Evolutionary conservation across 441 rosid genomes (phyloP).

Genomic region (Brassica hybrid): DNA sequence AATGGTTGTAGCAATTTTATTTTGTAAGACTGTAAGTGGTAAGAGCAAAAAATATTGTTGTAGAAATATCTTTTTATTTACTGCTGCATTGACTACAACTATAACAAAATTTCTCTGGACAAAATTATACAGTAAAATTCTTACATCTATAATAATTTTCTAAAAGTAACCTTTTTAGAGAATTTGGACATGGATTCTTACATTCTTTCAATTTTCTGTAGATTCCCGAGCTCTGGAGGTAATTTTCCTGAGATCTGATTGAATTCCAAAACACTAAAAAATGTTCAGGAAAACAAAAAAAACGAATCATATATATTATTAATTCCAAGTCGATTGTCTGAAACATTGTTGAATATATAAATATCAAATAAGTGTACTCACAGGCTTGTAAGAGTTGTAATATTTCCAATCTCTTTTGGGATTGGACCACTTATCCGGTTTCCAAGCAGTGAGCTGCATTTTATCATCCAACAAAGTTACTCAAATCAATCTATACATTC

Average conservation of each 20-base stretch:
- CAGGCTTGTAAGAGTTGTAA: constrained; percentile 50
- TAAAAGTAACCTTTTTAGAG: background rate
- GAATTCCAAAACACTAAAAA: constrained; percentile 46
- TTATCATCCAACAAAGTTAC: constrained; percentile 18
- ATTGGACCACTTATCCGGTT: constrained; percentile 60
- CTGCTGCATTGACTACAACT: no score
- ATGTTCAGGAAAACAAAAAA: background rate
- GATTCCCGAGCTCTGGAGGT: constrained; percentile 62
- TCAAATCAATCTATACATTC: constrained; percentile 2
- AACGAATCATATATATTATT: background rate
- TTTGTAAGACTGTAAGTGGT: background rate
- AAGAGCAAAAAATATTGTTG: background rate
- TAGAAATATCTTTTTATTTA: no score
- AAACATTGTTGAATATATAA: background rate
- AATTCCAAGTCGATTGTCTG: background rate
- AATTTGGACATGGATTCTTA: constrained; percentile 36
- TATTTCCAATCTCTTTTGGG: constrained; percentile 61
- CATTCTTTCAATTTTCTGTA: constrained; percentile 45
- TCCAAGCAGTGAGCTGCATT: constrained; percentile 53
- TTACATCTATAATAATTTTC: background rate
- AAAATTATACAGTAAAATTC: background rate
- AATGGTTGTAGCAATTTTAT: background rate
- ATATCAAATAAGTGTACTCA: constrained; percentile 42
- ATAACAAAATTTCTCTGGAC: no score
- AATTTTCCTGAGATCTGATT: constrained; percentile 60